A percentile compares a stretch with the other conserved stretches of the same genome.
phyloP scores from a whole-genome alignment of 805 yeast species.

The Allodekkera sacchari region DNA sequence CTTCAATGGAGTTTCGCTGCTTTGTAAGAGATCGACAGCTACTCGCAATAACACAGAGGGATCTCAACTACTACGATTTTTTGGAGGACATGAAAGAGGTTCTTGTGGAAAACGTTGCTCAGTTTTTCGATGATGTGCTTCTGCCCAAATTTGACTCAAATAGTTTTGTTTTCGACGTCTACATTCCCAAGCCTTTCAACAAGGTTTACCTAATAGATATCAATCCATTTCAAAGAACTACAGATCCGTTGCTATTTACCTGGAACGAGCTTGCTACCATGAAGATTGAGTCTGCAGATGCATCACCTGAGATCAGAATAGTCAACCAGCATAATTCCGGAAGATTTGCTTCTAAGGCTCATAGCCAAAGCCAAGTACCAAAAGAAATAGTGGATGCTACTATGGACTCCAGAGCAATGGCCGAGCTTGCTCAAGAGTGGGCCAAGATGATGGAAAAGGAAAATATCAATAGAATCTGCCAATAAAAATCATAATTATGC shows the following conservation, averaged over 20 bases:
- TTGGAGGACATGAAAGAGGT: conserved; percentile 43
- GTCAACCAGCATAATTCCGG: conserved; percentile 64
- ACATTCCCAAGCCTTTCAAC: conserved; percentile 66
- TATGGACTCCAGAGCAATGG: conserved; percentile 57
- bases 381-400: conserved; percentile 83
- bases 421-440: conserved; percentile 61
- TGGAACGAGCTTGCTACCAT: conserved; percentile 67
- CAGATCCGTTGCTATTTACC: conserved; percentile 71
- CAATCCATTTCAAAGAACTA: conserved; percentile 73
- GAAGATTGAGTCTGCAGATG: conserved; percentile 26
- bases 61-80: conserved; percentile 73
- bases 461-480: conserved; percentile 19
- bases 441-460: conserved; percentile 16
- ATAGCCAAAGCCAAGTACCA: conserved; percentile 88
- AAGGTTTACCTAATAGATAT: conserved; percentile 70
- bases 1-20: conserved; percentile 86
- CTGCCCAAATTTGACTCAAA: conserved; percentile 43
- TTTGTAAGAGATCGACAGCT: conserved; percentile 60
- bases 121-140: conserved; percentile 45
- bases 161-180: conserved; percentile 69
- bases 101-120: conserved; percentile 39
- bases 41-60: conserved; percentile 78
- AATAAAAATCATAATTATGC: neutral
- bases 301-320: conserved; percentile 49
- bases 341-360: conserved; percentile 72